Percentiles rank a stretch among this genome's conserved stretches.
These are phyloP conservation scores for Tetrahymena thermophila DNA, from an alignment of 73 alveolate genomes.

Conservation along the genomic window DNA sequence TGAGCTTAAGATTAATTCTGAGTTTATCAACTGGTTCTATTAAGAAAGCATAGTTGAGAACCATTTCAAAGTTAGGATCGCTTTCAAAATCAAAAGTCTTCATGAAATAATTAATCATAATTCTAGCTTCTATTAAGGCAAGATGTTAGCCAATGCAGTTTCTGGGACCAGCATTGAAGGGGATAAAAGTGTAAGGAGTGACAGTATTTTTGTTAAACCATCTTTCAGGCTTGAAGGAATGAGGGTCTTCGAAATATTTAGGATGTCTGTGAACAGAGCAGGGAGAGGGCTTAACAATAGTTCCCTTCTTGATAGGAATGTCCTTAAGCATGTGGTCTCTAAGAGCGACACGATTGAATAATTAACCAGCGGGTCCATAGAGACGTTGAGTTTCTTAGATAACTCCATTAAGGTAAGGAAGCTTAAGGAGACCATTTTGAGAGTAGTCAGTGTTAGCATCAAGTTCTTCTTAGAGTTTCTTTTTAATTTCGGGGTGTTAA, in stretches of 20 bases:
- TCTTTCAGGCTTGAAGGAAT: background rate
- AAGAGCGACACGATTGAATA: background rate
- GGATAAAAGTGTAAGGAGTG: background rate
- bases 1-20: background rate
- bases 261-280: background rate
- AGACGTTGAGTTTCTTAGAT: slow-evolving; percentile 2
- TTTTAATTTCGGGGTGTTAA: background rate
- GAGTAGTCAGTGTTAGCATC: background rate
- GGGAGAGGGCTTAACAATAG: background rate
- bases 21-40: background rate
- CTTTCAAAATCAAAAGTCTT: background rate
- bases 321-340: background rate
- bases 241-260: background rate
- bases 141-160: slow-evolving; percentile 41
- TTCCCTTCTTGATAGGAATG: background rate
- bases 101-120: background rate
- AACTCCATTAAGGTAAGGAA: background rate
- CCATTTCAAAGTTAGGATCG: background rate
- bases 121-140: slow-evolving; percentile 30
- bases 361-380: background rate
- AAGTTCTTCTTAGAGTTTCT: background rate
- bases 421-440: background rate
- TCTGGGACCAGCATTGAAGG: slow-evolving; percentile 45
- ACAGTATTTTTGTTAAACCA: background rate
- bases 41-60: background rate